These are phyloP conservation scores for Crotalaria pallida DNA, from an alignment of 306 rosid genomes.

Conservation along the genomic window DNA sequence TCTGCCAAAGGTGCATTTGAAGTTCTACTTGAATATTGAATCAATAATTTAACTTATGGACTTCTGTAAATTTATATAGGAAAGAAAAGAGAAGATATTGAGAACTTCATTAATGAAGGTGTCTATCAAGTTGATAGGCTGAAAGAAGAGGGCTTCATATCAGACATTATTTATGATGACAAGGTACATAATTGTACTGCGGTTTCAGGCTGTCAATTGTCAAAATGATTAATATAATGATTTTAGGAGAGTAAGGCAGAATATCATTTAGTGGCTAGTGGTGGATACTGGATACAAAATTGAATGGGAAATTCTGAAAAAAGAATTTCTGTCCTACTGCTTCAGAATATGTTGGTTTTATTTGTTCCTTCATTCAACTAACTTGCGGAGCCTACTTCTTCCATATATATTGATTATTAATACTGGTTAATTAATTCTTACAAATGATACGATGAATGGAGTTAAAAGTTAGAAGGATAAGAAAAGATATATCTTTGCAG, in stretches of 20 bases:
- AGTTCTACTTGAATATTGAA: slow-evolving; percentile 21
- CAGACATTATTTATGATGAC: slow-evolving; percentile 74
- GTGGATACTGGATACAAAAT: not conserved
- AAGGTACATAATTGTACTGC: slow-evolving; percentile 54
- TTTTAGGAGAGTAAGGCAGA: not conserved
- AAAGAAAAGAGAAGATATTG: slow-evolving; percentile 63
- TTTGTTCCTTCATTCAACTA: slow-evolving; percentile 4
- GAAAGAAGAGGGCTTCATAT: slow-evolving; percentile 86
- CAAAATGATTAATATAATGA: not conserved
- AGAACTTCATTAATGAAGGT: slow-evolving; percentile 79
- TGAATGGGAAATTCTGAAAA: not conserved
- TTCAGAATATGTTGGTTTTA: not conserved
- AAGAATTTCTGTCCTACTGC: not conserved
- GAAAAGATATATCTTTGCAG: slow-evolving; percentile 39
- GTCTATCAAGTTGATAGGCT: slow-evolving; percentile 73
- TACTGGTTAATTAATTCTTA: slow-evolving; percentile 4
- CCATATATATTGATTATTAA: not conserved
- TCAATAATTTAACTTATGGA: slow-evolving; percentile 14
- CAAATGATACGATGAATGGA: not conserved
- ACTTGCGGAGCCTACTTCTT: not conserved
- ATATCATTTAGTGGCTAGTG: slow-evolving; percentile 6
- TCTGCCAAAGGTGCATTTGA: slow-evolving; percentile 66
- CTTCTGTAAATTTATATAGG: slow-evolving; percentile 42
- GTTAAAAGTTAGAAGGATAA: slow-evolving; percentile 5
- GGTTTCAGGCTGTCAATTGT: not conserved